These are phyloP conservation scores for Setaria italica DNA, from an alignment of 202 grass and related monocot species.

Conservation along the genomic window DNA sequence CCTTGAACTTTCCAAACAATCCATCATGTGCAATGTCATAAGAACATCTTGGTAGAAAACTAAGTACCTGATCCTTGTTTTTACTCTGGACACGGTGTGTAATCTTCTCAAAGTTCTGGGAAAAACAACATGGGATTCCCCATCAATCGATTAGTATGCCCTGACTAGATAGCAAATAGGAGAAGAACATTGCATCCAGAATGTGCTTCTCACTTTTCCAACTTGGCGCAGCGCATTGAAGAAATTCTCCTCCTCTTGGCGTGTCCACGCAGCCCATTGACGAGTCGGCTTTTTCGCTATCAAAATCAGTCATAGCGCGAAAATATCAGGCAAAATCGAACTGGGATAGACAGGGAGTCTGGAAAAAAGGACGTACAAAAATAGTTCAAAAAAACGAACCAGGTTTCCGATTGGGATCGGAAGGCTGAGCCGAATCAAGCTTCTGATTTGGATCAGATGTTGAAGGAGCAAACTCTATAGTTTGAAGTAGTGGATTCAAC, in stretches of 20 bases:
- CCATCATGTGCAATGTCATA: constrained; percentile 16
- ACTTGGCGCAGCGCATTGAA: constrained; percentile 99
- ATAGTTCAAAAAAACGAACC: constrained; percentile 32
- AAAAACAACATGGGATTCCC: constrained; percentile 40
- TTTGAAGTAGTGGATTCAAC: constrained; percentile 29
- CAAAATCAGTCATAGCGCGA: background rate
- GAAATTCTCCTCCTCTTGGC: constrained; percentile 95
- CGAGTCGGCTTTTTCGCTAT: constrained; percentile 76
- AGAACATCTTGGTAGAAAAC: constrained; percentile 37
- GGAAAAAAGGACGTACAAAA: background rate
- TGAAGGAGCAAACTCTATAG: background rate
- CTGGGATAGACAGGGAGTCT: background rate
- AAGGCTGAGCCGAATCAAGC: constrained; percentile 26
- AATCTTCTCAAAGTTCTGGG: constrained; percentile 98
- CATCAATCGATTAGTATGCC: constrained; percentile 39
- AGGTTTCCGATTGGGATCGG: constrained; percentile 40
- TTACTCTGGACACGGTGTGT: constrained; percentile 98
- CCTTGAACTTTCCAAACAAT: background rate
- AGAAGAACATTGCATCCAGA: constrained; percentile 37
- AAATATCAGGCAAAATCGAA: constrained; percentile 33
- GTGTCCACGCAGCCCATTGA: constrained; percentile 97
- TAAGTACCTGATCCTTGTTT: constrained; percentile 94
- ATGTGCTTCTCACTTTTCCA: constrained; percentile 75
- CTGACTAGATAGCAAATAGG: constrained; percentile 36
- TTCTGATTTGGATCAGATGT: constrained; percentile 36